Conservation (phyloP, 768 basidiomycete species). For the Termitomyces bulborhizus region DNA sequence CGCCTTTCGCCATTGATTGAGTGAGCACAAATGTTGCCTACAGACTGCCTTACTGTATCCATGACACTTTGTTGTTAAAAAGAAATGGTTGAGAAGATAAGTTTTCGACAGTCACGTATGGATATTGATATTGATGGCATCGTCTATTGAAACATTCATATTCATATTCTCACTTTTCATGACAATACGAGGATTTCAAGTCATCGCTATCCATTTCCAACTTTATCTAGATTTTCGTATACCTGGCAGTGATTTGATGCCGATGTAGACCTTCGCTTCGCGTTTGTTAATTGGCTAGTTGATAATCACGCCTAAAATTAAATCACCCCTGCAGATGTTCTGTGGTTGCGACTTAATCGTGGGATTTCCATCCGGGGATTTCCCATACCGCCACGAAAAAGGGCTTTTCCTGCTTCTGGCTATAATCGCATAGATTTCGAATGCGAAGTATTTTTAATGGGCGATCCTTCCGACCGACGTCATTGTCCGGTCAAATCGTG, state of each 20-base stretch:
- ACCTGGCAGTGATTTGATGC: constrained; percentile 13
- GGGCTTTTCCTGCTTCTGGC: constrained; percentile 18
- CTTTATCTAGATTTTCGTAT: constrained; percentile 9
- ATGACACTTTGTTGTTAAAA: neutral
- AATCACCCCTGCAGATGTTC: constrained; percentile 1
- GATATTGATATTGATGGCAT: neutral
- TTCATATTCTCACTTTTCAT: neutral
- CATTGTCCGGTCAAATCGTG: constrained; percentile 42
- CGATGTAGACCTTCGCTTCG: constrained; percentile 8
- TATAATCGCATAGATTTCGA: constrained; percentile 23
- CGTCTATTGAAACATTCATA: too few relatives aligned
- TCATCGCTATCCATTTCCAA: neutral
- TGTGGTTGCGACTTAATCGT: constrained; percentile 33
- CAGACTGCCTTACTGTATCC: neutral
- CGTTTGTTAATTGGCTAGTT: constrained; percentile 11
- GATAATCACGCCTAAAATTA: constrained; percentile 8
- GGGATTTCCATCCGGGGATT: constrained; percentile 26
- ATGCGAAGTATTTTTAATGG: constrained; percentile 36
- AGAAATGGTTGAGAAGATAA: neutral
- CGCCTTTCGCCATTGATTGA: neutral
- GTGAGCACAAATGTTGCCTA: too few relatives aligned
- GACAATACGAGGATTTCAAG: neutral
- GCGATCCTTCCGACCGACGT: constrained; percentile 20
- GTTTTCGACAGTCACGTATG: neutral
- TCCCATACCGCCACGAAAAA: constrained; percentile 27